Evolutionary conservation across 164 flowering plant genomes (phyloP).

Genomic region (Kingdonia uniflora): DNA sequence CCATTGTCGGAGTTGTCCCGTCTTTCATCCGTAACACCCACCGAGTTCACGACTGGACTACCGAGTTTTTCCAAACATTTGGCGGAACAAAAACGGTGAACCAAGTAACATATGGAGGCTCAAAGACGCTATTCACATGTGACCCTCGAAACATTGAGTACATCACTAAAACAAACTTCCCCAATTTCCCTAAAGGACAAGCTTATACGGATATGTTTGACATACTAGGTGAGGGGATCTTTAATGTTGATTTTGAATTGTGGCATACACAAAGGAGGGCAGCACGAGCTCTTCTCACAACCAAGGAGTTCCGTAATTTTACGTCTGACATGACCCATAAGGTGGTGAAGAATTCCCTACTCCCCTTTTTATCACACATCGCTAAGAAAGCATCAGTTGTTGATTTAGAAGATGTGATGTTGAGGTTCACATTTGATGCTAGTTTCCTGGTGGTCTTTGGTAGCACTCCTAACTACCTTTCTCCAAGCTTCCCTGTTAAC

Average conservation of each 20-base stretch:
- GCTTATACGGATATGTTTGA: constrained; percentile 4
- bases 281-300: background rate
- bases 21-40: constrained; percentile 3
- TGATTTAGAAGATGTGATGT: constrained; percentile 1
- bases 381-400: background rate
- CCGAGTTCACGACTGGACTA: constrained; percentile 5
- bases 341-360: background rate
- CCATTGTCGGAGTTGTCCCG: constrained; percentile 1
- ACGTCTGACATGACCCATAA: background rate
- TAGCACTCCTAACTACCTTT: background rate
- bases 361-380: background rate
- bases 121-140: background rate
- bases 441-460: background rate
- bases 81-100: background rate
- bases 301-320: background rate
- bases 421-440: constrained; percentile 1
- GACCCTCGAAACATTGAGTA: constrained; percentile 2
- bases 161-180: constrained; percentile 1
- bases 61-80: background rate
- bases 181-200: constrained; percentile 6
- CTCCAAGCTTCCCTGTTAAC: background rate
- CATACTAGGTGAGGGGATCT: constrained; percentile 3
- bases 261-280: background rate
- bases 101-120: background rate
- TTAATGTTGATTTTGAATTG: background rate